Evolutionary conservation across 1,284 basidiomycete species (phyloP).

Genomic region (Pyrrhoderma lamaoense): DNA sequence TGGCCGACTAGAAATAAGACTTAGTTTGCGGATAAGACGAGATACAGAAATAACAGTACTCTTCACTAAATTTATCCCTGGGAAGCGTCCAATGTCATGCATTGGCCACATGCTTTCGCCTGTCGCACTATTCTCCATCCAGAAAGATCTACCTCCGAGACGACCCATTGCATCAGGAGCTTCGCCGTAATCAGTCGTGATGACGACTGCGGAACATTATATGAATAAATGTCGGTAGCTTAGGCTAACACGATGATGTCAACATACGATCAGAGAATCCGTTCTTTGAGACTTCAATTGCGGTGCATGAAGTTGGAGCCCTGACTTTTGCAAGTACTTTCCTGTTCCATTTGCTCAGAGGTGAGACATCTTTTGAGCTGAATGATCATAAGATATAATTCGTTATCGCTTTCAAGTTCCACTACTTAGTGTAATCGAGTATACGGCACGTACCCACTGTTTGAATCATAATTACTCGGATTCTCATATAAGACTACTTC

Average conservation of each 20-base stretch:
- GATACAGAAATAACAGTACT: neutral
- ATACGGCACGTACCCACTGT: slow-evolving; percentile 8
- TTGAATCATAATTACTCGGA: slow-evolving; percentile 10
- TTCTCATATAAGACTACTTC: slow-evolving; percentile 12
- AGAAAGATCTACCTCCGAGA: slow-evolving; percentile 13
- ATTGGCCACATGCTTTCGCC: slow-evolving; percentile 15
- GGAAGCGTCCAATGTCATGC: slow-evolving; percentile 16
- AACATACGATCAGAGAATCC: slow-evolving; percentile 16
- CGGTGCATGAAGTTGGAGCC: slow-evolving; percentile 5
- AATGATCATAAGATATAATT: too few species aligned
- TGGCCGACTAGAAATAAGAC: slow-evolving; percentile 10
- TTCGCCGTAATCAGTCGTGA: slow-evolving; percentile 13
- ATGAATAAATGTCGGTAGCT: neutral
- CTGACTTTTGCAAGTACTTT: slow-evolving; percentile 4
- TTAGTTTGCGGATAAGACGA: neutral
- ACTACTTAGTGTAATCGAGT: too few species aligned
- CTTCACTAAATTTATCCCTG: slow-evolving; percentile 15
- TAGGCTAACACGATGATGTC: neutral
- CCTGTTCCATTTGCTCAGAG: slow-evolving; percentile 3
- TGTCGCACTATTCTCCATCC: slow-evolving; percentile 17
- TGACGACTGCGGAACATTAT: slow-evolving; percentile 5
- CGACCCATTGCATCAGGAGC: slow-evolving; percentile 8
- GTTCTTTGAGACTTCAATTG: slow-evolving; percentile 13
- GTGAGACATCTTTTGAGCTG: too few species aligned
- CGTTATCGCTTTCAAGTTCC: too few species aligned